Evolutionary conservation across 2,329 filamentous ascomycete species (phyloP), one percentile per base, ranked within the genome.

Genomic region (Cryphonectria radicalis): DNA sequence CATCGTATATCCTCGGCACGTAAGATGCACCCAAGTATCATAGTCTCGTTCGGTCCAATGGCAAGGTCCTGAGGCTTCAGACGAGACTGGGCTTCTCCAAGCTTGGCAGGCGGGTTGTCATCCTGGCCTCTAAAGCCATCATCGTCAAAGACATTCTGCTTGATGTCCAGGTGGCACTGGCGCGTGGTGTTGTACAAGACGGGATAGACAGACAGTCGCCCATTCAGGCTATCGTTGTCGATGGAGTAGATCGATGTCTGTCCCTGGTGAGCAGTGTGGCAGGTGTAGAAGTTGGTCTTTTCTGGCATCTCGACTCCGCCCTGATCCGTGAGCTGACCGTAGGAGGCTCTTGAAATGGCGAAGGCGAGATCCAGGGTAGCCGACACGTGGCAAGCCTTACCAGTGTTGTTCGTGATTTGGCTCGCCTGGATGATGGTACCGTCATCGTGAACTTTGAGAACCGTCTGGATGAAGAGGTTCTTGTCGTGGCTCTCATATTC

Each of bases 281-380:
- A 2, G 14, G 10, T 35, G 14, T 73, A 25, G 6, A 17, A 28
- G 25, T 76, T 76, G 8, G 60, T 14, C 46, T 67, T 68, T 14
- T 43, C 37, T 3, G 75, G 75, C 50, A 76, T 72, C 0, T 57
- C 46, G 5, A 76, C 71, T 10, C 60, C 73, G 28, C 75, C 74
- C 32, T 74, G 68, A 28, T 76, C 75, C 0, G 75, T 76, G 14
- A 76, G 71, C 25, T 76, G 75, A 0, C 74, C 75, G 42, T 76
- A 76, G 6, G 74, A 75, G 11, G 75, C 75, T 22, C 75, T 69
- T 3, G 75, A 74, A 1, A 76, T 73, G 43, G 74, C 74, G 4
- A 71, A 66, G 3, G 59, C 42, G 10, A 75, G 14, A 10, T 66
- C 43, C 1, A 76, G 46, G 35, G 35, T 43, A 40, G 72, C 71